These are phyloP conservation scores for Leucocoprinus sp. DNA, from an alignment of 768 basidiomycete species.

Conservation along the genomic window DNA sequence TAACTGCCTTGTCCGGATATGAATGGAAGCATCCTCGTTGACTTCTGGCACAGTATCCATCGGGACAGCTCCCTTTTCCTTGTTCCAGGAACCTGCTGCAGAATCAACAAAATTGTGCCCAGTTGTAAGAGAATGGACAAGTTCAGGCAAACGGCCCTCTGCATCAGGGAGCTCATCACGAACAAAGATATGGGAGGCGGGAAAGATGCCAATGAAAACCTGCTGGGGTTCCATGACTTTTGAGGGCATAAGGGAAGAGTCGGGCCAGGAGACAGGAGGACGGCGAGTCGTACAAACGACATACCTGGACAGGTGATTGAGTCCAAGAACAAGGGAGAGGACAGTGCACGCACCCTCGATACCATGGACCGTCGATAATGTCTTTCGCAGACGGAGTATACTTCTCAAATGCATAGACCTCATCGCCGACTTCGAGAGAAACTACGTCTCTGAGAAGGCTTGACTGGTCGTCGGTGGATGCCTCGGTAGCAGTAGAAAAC, in stretches of 20 bases:
- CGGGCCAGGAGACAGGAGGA: constrained; percentile 61
- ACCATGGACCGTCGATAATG: constrained; percentile 74
- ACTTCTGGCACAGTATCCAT: constrained; percentile 60
- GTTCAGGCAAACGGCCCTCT: constrained; percentile 74
- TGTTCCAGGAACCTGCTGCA: constrained; percentile 34
- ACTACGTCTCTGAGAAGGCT: constrained; percentile 65
- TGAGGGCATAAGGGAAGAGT: constrained; percentile 31
- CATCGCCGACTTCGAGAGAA: constrained; percentile 88
- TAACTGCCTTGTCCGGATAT: constrained; percentile 49
- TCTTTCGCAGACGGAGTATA: constrained; percentile 70
- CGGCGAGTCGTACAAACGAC: constrained; percentile 77
- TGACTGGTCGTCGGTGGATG: constrained; percentile 53
- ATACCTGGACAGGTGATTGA: constrained; percentile 42
- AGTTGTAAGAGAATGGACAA: constrained; percentile 49
- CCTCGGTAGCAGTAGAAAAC: constrained; percentile 54
- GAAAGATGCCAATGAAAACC: constrained; percentile 93
- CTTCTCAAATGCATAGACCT: constrained; percentile 94
- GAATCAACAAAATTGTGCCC: constrained; percentile 24
- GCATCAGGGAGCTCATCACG: constrained; percentile 85
- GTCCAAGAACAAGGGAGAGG: constrained; percentile 4
- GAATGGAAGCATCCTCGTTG: constrained; percentile 30
- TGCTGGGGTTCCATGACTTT: constrained; percentile 75
- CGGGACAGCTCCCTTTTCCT: constrained; percentile 32
- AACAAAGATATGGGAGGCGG: constrained; percentile 79
- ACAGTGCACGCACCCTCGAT: constrained; percentile 69